These are phyloP conservation scores for Cadophora sp. DNA, from an alignment of 2,329 filamentous ascomycete species.

Conservation along the genomic window DNA sequence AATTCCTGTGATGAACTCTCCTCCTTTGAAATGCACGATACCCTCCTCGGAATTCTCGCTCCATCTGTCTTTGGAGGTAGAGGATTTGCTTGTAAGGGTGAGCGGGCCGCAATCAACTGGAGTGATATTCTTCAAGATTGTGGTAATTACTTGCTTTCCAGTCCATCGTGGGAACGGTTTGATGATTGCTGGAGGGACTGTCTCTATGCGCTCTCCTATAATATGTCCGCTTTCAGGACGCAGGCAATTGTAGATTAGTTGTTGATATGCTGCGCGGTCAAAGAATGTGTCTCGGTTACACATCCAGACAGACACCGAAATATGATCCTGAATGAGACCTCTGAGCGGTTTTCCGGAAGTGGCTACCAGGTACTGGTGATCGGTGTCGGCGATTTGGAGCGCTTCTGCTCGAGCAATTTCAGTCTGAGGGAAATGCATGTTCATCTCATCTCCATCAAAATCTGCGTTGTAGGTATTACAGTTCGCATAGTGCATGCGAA, in stretches of 20 bases:
- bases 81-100: constrained; percentile 79
- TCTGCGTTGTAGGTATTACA: constrained; percentile 99
- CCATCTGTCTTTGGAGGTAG: constrained; percentile 83
- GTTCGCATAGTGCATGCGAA: constrained; percentile 99
- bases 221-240: constrained; percentile 92
- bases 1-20: constrained; percentile 88
- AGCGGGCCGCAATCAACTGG: constrained; percentile 78
- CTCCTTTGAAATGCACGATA: constrained; percentile 80
- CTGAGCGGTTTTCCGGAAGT: constrained; percentile 92
- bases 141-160: constrained; percentile 94
- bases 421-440: constrained; percentile 99
- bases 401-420: constrained; percentile 94
- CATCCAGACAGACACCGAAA: constrained; percentile 90
- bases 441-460: constrained; percentile 99
- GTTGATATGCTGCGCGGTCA: constrained; percentile 84
- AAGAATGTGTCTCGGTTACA: constrained; percentile 94
- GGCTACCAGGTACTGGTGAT: constrained; percentile 94
- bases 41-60: constrained; percentile 78
- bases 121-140: constrained; percentile 89
- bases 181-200: constrained; percentile 80
- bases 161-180: constrained; percentile 89
- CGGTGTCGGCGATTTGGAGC: constrained; percentile 90
- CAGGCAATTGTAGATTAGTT: constrained; percentile 89
- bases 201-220: constrained; percentile 79
- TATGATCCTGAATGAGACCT: constrained; percentile 97